Conservation (phyloP, 306 rosid genomes). For the Castanospermum australe region DNA sequence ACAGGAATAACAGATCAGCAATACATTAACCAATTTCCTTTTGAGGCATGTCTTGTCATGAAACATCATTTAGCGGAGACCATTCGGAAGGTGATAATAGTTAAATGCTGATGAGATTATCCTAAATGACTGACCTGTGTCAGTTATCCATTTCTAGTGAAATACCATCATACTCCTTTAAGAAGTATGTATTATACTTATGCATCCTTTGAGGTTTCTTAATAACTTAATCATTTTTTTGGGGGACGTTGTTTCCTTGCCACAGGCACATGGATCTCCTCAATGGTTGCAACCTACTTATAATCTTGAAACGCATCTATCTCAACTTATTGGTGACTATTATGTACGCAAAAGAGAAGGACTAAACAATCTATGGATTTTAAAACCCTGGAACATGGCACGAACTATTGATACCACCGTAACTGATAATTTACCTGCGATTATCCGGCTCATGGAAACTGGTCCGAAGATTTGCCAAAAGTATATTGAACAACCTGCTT, state of each 20-base stretch:
- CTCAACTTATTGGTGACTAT: constrained; percentile 90
- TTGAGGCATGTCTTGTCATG: constrained; percentile 96
- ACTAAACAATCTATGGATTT: constrained; percentile 77
- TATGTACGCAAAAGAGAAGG: constrained; percentile 68
- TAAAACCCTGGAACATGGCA: constrained; percentile 99
- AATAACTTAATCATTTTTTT: neutral
- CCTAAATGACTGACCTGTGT: constrained; percentile 1
- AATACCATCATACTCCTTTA: neutral
- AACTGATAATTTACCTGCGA: constrained; percentile 73
- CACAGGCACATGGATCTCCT: constrained; percentile 83
- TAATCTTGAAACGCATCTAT: constrained; percentile 79
- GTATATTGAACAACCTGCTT: constrained; percentile 88
- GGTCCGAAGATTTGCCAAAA: constrained; percentile 98
- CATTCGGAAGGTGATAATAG: constrained; percentile 68
- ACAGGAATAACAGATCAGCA: constrained; percentile 78
- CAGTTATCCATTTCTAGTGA: neutral
- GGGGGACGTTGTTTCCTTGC: constrained; percentile 12
- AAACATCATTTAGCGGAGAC: constrained; percentile 97
- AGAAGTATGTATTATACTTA: neutral
- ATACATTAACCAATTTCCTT: constrained; percentile 85
- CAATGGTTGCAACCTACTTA: constrained; percentile 95
- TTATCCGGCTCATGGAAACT: constrained; percentile 92
- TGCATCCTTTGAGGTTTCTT: neutral
- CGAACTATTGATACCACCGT: constrained; percentile 93
- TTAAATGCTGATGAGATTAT: constrained; percentile 2